Base-by-base conservation (phyloP, 805 yeast genomes). In the Starmerella bombi region DNA sequence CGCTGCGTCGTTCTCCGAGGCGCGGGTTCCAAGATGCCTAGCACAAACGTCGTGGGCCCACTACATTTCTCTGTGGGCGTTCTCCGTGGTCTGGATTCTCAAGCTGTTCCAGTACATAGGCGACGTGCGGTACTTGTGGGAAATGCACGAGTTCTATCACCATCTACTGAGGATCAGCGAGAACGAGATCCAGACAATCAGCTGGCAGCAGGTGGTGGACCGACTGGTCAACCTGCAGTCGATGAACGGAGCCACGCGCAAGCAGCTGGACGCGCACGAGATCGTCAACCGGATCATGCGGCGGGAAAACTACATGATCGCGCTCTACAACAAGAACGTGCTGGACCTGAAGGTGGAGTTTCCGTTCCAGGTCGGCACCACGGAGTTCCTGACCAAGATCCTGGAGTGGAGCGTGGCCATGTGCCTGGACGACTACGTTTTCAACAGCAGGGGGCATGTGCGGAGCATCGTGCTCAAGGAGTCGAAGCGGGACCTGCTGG, bases 211-310 rank as follows among this genome's bases (percentile, higher is more conserved):
- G 20, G 79, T 91, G 1, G 88, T 85, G 12, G 75, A 75, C 40
- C 72, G 82, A 33, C 63, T 91, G 12, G 75, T 83, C 72, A 62
- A 70, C 5, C 61, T 91, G 37, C 74, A 81, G 50, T 85, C 84
- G 52, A 39, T 42, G 12, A 51, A 54, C 49, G 54, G 42, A 25
- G 53, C 47, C 5, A 15, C 36, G 14, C 34, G 23, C 8, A 72
- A 75, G 38, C 67, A 86, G 48, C 67, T 91, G 39, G 88, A 82
- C 54, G 94, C 97, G 3, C 95, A 86, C 58, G 91, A 80, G 53
- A 82, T 91, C 38, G 97, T 96, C 12, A 93, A 91, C 56, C 67
- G 98, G 43, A 80, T 91, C 42, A 86, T 91, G 98, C 67, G 99
- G 45, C 82, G 77, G 50, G 98, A 91, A 45, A 91, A 91, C 56